Conservation (phyloP, 768 basidiomycete genomes). For the Amanita exitialis region DNA sequence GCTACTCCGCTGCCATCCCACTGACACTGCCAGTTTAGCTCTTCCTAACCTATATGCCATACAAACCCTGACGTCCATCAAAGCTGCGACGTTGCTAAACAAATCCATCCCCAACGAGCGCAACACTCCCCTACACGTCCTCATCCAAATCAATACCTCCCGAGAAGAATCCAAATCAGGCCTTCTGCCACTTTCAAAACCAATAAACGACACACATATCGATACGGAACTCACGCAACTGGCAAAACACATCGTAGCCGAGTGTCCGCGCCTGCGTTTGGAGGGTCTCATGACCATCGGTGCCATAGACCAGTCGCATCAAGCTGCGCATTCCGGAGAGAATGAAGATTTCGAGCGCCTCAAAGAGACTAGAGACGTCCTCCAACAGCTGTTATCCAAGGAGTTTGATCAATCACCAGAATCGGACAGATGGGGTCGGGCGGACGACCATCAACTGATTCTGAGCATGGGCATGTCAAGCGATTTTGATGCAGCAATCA, state of each 20-base stretch:
- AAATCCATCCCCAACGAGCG: slow-evolving; percentile 57
- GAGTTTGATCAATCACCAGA: slow-evolving; percentile 13
- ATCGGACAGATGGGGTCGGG: slow-evolving; percentile 35
- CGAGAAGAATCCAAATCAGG: slow-evolving; percentile 90
- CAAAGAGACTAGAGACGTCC: slow-evolving; percentile 47
- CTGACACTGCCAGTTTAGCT: slow-evolving; percentile 29
- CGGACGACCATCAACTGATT: slow-evolving; percentile 35
- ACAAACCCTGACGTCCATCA: slow-evolving; percentile 78
- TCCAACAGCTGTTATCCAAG: slow-evolving; percentile 35
- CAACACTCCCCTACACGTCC: slow-evolving; percentile 56
- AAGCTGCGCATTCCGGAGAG: slow-evolving; percentile 30
- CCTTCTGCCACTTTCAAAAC: slow-evolving; percentile 40
- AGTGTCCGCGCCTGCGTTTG: slow-evolving; percentile 68
- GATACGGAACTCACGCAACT: slow-evolving; percentile 51
- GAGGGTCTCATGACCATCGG: slow-evolving; percentile 98
- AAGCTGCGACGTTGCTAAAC: slow-evolving; percentile 72
- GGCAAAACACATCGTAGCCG: slow-evolving; percentile 55
- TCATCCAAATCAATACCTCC: slow-evolving; percentile 94
- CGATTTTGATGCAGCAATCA: slow-evolving; percentile 83
- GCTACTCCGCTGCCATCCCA: not conserved
- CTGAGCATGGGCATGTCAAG: slow-evolving; percentile 97
- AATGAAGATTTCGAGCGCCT: slow-evolving; percentile 70
- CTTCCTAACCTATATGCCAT: slow-evolving; percentile 83
- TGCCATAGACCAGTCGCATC: slow-evolving; percentile 60
- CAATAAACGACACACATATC: slow-evolving; percentile 12